Percentiles rank a stretch among this genome's conserved stretches.
These are phyloP conservation scores for Saturnispora galanensis DNA, from an alignment of 805 yeast species.

Conservation along the genomic window DNA sequence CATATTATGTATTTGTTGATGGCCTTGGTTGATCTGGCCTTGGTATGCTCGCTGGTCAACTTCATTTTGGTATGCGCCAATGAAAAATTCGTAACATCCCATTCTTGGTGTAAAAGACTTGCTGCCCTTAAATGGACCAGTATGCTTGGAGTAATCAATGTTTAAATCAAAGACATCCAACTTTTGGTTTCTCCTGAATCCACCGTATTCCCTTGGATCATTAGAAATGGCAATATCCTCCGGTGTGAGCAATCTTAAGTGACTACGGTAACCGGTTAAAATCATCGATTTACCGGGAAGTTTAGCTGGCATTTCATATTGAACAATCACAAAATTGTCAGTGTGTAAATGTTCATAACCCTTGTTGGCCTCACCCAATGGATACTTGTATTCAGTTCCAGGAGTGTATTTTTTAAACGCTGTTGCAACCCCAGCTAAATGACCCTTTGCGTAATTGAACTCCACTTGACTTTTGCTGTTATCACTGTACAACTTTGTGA, in stretches of 20 bases:
- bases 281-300: conserved; percentile 71
- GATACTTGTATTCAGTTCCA: conserved; percentile 31
- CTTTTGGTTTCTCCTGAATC: conserved; percentile 17
- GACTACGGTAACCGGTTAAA: conserved; percentile 66
- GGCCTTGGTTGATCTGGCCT: conserved; percentile 5
- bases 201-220: conserved; percentile 29
- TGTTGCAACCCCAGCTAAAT: conserved; percentile 49
- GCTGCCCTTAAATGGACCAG: conserved; percentile 40
- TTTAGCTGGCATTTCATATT: conserved; percentile 53
- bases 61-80: conserved; percentile 26
- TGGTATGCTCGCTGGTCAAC: conserved; percentile 8
- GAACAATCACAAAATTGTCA: conserved; percentile 30
- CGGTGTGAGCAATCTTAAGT: conserved; percentile 47
- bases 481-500: conserved; percentile 35
- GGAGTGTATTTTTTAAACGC: conserved; percentile 29
- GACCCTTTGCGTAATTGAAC: conserved; percentile 42
- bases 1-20: conserved; percentile 20
- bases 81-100: conserved; percentile 42
- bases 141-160: conserved; percentile 32
- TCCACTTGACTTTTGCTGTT: conserved; percentile 30
- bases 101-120: conserved; percentile 34
- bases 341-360: conserved; percentile 36
- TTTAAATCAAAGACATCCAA: conserved; percentile 16
- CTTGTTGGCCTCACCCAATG: conserved; percentile 28
- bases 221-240: conserved; percentile 59